Evolutionary conservation across 305 asterid species (phyloP).

Genomic region (Salvia sclarea): DNA sequence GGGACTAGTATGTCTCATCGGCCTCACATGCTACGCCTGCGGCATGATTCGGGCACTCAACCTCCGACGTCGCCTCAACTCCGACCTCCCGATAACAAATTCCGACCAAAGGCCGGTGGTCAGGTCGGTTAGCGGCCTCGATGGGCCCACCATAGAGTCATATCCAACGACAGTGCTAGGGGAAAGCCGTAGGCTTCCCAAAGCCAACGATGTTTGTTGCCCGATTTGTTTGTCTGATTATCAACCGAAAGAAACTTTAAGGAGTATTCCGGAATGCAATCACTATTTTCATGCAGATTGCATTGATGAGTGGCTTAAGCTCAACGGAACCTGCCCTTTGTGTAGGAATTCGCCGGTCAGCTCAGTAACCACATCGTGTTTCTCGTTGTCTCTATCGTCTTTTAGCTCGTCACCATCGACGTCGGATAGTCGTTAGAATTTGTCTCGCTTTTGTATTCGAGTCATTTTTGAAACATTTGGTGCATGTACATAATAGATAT

Average conservation of each 20-base stretch:
- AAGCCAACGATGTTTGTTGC: slow-evolving; percentile 48
- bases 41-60: slow-evolving; percentile 35
- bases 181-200: slow-evolving; percentile 65
- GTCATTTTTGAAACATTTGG: slow-evolving; percentile 15
- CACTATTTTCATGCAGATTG: slow-evolving; percentile 63
- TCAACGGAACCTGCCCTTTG: slow-evolving; percentile 65
- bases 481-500: background rate
- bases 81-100: slow-evolving; percentile 36
- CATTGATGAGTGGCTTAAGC: slow-evolving; percentile 73
- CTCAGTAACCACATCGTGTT: slow-evolving; percentile 37
- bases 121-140: slow-evolving; percentile 42
- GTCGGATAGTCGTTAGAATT: slow-evolving; percentile 5
- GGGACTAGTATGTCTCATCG: slow-evolving; percentile 45
- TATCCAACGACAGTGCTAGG: slow-evolving; percentile 69
- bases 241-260: slow-evolving; percentile 49
- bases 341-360: slow-evolving; percentile 58
- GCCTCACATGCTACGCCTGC: slow-evolving; percentile 45
- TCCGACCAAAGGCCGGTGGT: slow-evolving; percentile 33
- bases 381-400: slow-evolving; percentile 31
- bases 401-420: slow-evolving; percentile 34
- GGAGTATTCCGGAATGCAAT: slow-evolving; percentile 61
- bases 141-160: slow-evolving; percentile 50
- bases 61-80: slow-evolving; percentile 23
- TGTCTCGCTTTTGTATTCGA: background rate
- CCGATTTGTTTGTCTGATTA: slow-evolving; percentile 66